Percentiles rank a stretch among this genome's conserved stretches.
phyloP scores from a whole-genome alignment of 176 grass and related monocot species.

The Oryza rufipogon region DNA sequence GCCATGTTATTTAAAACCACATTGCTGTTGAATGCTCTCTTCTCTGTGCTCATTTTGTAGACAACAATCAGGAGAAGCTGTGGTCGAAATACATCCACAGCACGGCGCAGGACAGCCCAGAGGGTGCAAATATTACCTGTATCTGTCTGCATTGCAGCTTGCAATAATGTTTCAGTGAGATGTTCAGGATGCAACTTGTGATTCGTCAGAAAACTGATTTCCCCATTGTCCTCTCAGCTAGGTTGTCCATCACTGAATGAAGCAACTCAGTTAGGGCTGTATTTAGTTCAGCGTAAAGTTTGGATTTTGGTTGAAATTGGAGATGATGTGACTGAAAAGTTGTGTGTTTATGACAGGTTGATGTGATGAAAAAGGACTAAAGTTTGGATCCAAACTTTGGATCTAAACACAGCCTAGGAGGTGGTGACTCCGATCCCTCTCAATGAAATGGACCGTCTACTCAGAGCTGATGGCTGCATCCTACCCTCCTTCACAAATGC shows the following conservation, averaged over 20 bases:
- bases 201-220: conserved; percentile 16
- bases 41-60: not conserved
- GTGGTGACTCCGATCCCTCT: not conserved
- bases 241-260: conserved; percentile 15
- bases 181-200: not conserved
- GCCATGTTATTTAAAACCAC: too few relatives aligned
- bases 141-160: conserved; percentile 29
- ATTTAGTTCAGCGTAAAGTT: too few relatives aligned
- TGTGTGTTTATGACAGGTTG: too few relatives aligned
- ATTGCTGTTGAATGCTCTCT: not conserved
- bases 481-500: conserved; percentile 41
- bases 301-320: too few relatives aligned
- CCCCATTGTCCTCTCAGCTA: conserved; percentile 5
- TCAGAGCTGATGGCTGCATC: conserved; percentile 39
- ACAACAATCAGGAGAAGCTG: not conserved
- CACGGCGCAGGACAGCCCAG: conserved; percentile 18
- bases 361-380: too few relatives aligned
- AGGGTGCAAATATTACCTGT: conserved; percentile 27
- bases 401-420: too few relatives aligned
- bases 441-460: conserved; percentile 24
- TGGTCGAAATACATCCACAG: not conserved
- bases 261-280: conserved; percentile 27
- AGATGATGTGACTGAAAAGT: too few relatives aligned
- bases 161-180: conserved; percentile 20
- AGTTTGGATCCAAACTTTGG: too few relatives aligned